Base-by-base conservation (phyloP, 108 stramenopile species). In the Skeletonema grethae region DNA sequence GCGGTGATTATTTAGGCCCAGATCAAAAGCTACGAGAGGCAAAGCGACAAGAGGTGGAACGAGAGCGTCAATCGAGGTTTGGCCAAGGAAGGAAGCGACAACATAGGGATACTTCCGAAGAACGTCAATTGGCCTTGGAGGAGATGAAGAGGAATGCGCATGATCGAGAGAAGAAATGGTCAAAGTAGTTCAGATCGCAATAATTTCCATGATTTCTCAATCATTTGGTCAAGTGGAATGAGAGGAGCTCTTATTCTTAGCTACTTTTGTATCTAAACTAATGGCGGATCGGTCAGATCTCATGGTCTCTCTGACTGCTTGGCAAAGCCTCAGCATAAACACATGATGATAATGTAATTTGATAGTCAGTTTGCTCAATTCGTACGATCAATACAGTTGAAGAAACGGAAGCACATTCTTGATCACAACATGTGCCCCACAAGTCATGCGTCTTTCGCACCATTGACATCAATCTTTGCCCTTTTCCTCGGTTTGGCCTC, bases 1-100 rank as follows among this genome's bases (percentile, higher is more conserved):
- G 48, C 46, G 39, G 30, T 24, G 34, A 41, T 3, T 76, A 84
- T 67, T 70, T 95, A 3, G 91, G 91, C 24, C 94, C 94, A 7
- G 72, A 84, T 59, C 72, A 48, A 16, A 70, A 83, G 3, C 62
- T 91, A 5, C 61, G 92, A 39, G 82, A 72, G 35, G 69, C 83
- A 34, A 89, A 85, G 62, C 76, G 82, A 46, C 63, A 83, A 13
- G 82, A 84, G 46, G 53, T 57, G 31, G 88, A 89, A 13, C 57
- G 48, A 59, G 82, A 82, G 67, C 73, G 85, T 13, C 79, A 59
- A 9, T 34, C 60, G 16, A 61, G 70, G 1, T 63, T 71, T 16
- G 60, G 46, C 8, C 61, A 69, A 22, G 35, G 69, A 3, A 15
- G 57, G 20, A 35, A 31, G 13, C 29, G 24, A 35, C 38, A 24